These are phyloP conservation scores for Tolypocladium inflatum DNA, from an alignment of 2,329 filamentous ascomycete species.

Conservation along the genomic window DNA sequence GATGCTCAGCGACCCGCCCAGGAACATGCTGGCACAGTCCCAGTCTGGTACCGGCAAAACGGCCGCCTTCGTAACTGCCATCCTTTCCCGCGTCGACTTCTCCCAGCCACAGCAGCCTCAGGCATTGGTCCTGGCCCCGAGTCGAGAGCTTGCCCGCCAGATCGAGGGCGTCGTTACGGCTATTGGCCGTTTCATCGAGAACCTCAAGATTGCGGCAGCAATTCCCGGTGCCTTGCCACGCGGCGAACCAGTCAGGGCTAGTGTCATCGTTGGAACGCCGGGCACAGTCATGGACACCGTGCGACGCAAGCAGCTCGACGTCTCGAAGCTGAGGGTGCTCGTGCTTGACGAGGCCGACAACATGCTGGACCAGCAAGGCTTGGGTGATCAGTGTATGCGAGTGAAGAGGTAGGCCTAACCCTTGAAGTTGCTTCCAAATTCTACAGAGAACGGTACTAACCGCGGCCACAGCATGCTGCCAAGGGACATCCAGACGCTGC, in stretches of 20 bases:
- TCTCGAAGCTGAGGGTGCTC: constrained; percentile 64
- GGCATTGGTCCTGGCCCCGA: constrained; percentile 82
- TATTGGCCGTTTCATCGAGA: constrained; percentile 76
- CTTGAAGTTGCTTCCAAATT: not conserved
- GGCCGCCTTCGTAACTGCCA: constrained; percentile 88
- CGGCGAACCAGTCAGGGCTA: constrained; percentile 58
- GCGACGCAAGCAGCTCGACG: constrained; percentile 64
- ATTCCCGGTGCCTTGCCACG: constrained; percentile 70
- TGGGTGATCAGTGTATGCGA: constrained; percentile 89
- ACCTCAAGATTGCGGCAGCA: constrained; percentile 68
- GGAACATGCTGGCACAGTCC: constrained; percentile 96
- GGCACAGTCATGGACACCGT: constrained; percentile 88
- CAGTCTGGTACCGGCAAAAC: constrained; percentile 98
- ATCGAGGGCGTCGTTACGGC: constrained; percentile 76
- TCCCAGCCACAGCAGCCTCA: constrained; percentile 61
- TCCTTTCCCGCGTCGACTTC: constrained; percentile 78
- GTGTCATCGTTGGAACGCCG: constrained; percentile 85
- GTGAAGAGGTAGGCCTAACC: constrained; percentile 62
- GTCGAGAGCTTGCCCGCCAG: constrained; percentile 88
- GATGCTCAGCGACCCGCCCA: constrained; percentile 75
- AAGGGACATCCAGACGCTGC: constrained; percentile 68
- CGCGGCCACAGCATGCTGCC: constrained; percentile 54
- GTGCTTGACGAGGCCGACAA: constrained; percentile 97
- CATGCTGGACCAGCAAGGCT: constrained; percentile 92
- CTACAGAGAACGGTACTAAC: constrained; percentile 16